These are phyloP conservation scores for Rhizoctonia solani DNA, from an alignment of 1,284 basidiomycete species.

Conservation along the genomic window DNA sequence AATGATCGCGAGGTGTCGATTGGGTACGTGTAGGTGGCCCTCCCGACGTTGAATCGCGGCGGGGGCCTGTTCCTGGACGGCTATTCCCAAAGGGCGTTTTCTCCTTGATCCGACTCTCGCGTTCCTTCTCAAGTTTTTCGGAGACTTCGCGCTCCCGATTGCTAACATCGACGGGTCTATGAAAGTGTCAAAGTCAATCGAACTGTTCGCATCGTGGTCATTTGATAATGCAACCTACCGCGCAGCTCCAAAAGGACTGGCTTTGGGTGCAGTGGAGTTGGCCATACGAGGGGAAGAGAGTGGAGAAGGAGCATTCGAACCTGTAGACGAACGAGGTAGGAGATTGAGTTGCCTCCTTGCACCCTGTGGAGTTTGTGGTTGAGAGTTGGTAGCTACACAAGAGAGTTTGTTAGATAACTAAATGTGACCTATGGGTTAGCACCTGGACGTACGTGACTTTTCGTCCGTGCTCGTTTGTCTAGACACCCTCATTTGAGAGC, in stretches of 20 bases:
- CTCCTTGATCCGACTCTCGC: conserved; percentile 17
- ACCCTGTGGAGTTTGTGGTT: conserved; percentile 78
- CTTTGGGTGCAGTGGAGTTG: conserved; percentile 53
- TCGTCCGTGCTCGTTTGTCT: conserved; percentile 20
- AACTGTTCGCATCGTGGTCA: no score
- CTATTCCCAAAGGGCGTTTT: conserved; percentile 1
- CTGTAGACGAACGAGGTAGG: conserved; percentile 69
- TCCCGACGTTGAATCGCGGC: conserved; percentile 3
- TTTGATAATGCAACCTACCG: conserved; percentile 54
- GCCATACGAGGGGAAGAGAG: conserved; percentile 74
- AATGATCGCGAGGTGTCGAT: neutral
- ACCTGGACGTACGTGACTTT: conserved; percentile 22
- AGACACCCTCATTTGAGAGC: conserved; percentile 34
- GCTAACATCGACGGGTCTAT: conserved; percentile 55
- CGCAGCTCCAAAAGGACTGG: conserved; percentile 85
- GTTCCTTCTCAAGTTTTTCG: conserved; percentile 43
- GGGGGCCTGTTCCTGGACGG: conserved; percentile 5
- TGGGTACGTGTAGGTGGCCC: neutral
- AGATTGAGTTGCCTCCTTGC: conserved; percentile 80
- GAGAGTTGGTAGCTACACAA: conserved; percentile 64
- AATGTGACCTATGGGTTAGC: conserved; percentile 24
- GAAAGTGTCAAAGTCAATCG: neutral
- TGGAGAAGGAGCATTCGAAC: conserved; percentile 67
- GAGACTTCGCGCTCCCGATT: conserved; percentile 52
- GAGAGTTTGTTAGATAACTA: conserved; percentile 8